Percentiles rank a stretch among this genome's conserved stretches.
Evolutionary conservation across 192 early-diverging fungal species (phyloP).

Genomic region (Coemansia sp.): DNA sequence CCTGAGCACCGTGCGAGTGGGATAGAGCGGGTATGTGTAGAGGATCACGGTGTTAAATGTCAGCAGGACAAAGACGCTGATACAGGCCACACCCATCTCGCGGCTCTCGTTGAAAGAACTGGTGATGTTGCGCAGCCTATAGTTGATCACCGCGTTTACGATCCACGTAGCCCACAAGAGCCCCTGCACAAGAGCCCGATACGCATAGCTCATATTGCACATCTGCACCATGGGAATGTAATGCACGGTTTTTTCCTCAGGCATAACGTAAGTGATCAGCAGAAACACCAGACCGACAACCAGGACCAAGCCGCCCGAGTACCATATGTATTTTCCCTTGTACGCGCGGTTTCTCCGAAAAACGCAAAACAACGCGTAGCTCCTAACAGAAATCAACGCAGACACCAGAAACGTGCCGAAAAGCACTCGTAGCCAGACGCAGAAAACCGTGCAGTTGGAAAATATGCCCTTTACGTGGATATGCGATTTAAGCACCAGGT

Average conservation of each 20-base stretch:
- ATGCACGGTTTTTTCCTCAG: slow-evolving; percentile 18
- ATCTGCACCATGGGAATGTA: slow-evolving; percentile 36
- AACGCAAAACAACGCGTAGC: slow-evolving; percentile 50
- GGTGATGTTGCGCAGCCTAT: slow-evolving; percentile 47
- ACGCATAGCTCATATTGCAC: slow-evolving; percentile 47
- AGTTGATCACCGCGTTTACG: slow-evolving; percentile 39
- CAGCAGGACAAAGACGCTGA: slow-evolving; percentile 36
- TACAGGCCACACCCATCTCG: slow-evolving; percentile 42
- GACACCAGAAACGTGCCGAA: slow-evolving; percentile 38
- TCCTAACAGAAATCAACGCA: slow-evolving; percentile 40
- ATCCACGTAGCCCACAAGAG: slow-evolving; percentile 46
- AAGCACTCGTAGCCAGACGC: slow-evolving; percentile 44
- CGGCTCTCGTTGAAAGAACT: slow-evolving; percentile 52
- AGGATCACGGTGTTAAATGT: slow-evolving; percentile 46
- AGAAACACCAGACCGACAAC: slow-evolving; percentile 22
- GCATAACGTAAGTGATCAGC: slow-evolving; percentile 35
- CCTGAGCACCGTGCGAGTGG: slow-evolving; percentile 13
- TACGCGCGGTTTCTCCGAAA: slow-evolving; percentile 37
- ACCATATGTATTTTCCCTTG: slow-evolving; percentile 34
- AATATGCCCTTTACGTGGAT: slow-evolving; percentile 33
- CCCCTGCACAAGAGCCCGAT: slow-evolving; percentile 39
- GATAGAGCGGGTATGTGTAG: slow-evolving; percentile 41
- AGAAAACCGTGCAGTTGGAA: slow-evolving; percentile 44
- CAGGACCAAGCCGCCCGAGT: slow-evolving; percentile 12
- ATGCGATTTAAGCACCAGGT: slow-evolving; percentile 50